Percentiles rank a stretch among this genome's conserved stretches.
Conservation (phyloP, 2,329 filamentous ascomycete species). For the Paramyrothecium roridum region DNA sequence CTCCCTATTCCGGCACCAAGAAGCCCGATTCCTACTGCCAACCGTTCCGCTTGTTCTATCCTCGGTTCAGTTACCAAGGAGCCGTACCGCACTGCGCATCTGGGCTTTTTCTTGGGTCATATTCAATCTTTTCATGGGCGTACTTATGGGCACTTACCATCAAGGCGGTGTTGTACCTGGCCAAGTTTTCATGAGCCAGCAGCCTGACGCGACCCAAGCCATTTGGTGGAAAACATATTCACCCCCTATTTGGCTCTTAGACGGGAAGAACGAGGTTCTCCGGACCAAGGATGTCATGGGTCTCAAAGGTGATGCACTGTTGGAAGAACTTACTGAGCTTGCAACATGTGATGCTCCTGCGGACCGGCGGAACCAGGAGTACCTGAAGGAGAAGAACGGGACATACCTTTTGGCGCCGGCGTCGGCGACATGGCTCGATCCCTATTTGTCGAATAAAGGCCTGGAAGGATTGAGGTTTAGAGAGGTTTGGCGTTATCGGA, state of each 20-base stretch:
- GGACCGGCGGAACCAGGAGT: slow-evolving; percentile 52
- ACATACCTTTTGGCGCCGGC: slow-evolving; percentile 71
- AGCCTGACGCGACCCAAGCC: slow-evolving; percentile 65
- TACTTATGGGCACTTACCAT: slow-evolving; percentile 78
- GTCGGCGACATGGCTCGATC: slow-evolving; percentile 68
- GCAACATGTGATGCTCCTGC: slow-evolving; percentile 62
- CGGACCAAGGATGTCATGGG: slow-evolving; percentile 73
- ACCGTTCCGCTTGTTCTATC: slow-evolving; percentile 75
- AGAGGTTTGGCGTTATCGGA: slow-evolving; percentile 65
- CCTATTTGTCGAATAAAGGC: slow-evolving; percentile 57
- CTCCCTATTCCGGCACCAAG: slow-evolving; percentile 75
- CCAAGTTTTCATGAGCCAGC: slow-evolving; percentile 70
- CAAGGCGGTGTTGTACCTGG: slow-evolving; percentile 75
- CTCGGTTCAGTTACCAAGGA: slow-evolving; percentile 64
- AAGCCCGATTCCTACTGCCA: slow-evolving; percentile 74
- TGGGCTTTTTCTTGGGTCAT: slow-evolving; percentile 64
- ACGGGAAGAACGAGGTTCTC: slow-evolving; percentile 71
- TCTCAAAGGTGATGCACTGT: slow-evolving; percentile 56
- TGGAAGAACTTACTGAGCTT: slow-evolving; percentile 54
- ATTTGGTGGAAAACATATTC: slow-evolving; percentile 88
- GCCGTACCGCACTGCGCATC: slow-evolving; percentile 40
- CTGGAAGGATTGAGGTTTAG: slow-evolving; percentile 60
- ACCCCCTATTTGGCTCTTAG: slow-evolving; percentile 75
- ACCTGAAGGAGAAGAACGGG: slow-evolving; percentile 58
- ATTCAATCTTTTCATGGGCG: slow-evolving; percentile 66